Percentiles rank a stretch among this genome's conserved stretches.
These are phyloP conservation scores for Hyphopichia homilentoma DNA, from an alignment of 805 yeast genomes.

Conservation along the genomic window DNA sequence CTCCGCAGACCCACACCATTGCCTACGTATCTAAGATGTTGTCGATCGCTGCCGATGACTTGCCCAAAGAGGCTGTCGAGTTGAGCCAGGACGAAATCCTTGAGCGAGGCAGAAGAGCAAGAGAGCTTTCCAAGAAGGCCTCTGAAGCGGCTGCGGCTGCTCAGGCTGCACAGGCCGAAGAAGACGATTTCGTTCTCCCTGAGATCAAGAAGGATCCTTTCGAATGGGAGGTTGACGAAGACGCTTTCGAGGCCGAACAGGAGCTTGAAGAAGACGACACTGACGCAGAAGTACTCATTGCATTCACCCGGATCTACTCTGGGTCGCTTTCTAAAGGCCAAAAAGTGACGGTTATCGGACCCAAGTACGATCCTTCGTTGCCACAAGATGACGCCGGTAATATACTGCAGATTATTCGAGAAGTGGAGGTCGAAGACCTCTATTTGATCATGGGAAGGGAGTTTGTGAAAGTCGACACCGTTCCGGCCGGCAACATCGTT, in stretches of 20 bases:
- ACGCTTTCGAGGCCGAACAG: constrained; percentile 30
- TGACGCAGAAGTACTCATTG: constrained; percentile 68
- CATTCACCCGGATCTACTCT: constrained; percentile 84
- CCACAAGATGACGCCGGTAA: constrained; percentile 28
- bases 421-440: constrained; percentile 62
- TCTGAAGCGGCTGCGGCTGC: constrained; percentile 44
- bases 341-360: constrained; percentile 72
- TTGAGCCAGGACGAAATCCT: constrained; percentile 53
- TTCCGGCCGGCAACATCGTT: constrained; percentile 93
- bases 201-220: constrained; percentile 31
- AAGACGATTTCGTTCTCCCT: constrained; percentile 25
- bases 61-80: constrained; percentile 51
- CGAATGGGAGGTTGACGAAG: constrained; percentile 49
- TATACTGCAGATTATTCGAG: constrained; percentile 52
- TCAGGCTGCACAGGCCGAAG: constrained; percentile 14
- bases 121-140: constrained; percentile 66
- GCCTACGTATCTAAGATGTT: constrained; percentile 90
- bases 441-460: constrained; percentile 92
- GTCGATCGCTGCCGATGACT: constrained; percentile 76
- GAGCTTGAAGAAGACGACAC: constrained; percentile 42
- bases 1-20: constrained; percentile 47
- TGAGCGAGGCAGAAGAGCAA: constrained; percentile 60
- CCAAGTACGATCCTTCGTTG: constrained; percentile 71
- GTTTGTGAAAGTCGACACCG: constrained; percentile 66
- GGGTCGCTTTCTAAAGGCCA: constrained; percentile 80